Percentiles rank a stretch among this genome's conserved stretches.
These are phyloP conservation scores for Nidularia pulvinata DNA, from an alignment of 768 basidiomycete genomes.

Conservation along the genomic window DNA sequence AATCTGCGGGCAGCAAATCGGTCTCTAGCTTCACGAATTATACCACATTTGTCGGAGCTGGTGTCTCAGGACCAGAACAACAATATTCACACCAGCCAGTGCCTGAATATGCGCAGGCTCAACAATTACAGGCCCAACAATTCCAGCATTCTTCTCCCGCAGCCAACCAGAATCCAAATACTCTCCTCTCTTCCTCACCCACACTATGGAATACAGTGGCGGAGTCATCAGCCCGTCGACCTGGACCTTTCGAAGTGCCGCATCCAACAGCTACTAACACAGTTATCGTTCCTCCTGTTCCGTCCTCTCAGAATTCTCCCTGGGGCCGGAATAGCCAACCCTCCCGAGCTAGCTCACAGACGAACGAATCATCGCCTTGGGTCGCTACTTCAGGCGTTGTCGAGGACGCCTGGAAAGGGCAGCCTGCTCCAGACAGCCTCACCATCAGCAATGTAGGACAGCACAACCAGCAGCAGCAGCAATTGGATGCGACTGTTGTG, in stretches of 20 bases:
- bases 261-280: constrained; percentile 41
- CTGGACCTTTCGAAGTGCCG: constrained; percentile 39
- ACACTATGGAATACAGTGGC: constrained; percentile 35
- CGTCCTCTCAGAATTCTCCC: constrained; percentile 24
- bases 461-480: too few relatives aligned
- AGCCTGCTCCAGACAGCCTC: constrained; percentile 1
- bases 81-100: background rate
- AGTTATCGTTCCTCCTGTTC: constrained; percentile 9
- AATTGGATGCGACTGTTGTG: too few relatives aligned
- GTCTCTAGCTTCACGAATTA: too few relatives aligned
- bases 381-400: constrained; percentile 38
- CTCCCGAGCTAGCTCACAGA: constrained; percentile 18
- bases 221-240: constrained; percentile 21
- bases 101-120: too few relatives aligned
- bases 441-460: too few relatives aligned
- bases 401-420: constrained; percentile 47
- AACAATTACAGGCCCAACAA: too few relatives aligned
- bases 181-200: constrained; percentile 6
- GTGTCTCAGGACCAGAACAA: too few relatives aligned
- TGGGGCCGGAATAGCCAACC: constrained; percentile 31
- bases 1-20: too few relatives aligned
- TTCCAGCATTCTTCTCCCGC: too few relatives aligned
- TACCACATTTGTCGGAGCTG: too few relatives aligned
- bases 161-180: background rate
- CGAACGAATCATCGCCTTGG: constrained; percentile 57